phyloP scores from a whole-genome alignment of 2,329 filamentous ascomycete genomes.

The Aureobasidium pullulans region DNA sequence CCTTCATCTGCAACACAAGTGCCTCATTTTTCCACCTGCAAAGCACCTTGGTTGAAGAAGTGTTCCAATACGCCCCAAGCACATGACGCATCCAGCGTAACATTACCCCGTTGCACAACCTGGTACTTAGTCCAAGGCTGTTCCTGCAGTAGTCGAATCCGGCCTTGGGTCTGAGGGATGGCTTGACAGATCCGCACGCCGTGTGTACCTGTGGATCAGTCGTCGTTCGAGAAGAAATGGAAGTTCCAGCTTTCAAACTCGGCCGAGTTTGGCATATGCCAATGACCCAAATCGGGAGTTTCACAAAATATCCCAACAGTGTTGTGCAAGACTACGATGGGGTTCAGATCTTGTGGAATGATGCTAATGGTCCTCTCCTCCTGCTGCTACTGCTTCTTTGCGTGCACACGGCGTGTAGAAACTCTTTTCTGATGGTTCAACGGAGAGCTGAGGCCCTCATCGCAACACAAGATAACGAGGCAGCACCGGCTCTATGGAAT shows the following conservation, averaged over 20 bases:
- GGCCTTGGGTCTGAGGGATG: neutral
- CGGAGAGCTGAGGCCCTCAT: neutral
- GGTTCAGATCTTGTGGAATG: neutral
- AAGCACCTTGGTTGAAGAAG: neutral
- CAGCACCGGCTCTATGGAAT: neutral
- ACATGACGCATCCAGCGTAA: neutral
- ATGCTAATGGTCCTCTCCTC: neutral
- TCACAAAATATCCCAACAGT: neutral
- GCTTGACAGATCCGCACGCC: constrained; percentile 9
- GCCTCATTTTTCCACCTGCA: neutral
- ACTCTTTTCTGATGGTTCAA: neutral
- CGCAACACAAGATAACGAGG: neutral
- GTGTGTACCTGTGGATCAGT: neutral
- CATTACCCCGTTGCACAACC: neutral
- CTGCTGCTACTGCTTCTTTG: neutral
- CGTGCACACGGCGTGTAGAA: neutral
- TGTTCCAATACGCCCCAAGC: neutral
- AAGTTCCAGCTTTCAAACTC: neutral
- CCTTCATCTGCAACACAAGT: neutral
- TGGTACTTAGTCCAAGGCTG: neutral
- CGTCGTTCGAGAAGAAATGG: constrained; percentile 10
- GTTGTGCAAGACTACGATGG: neutral
- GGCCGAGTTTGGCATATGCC: constrained; percentile 8
- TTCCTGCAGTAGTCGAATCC: constrained; percentile 13
- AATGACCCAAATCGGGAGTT: neutral